These are phyloP conservation scores for Schwanniomyces yamadae DNA, from an alignment of 805 yeast genomes.

Conservation along the genomic window DNA sequence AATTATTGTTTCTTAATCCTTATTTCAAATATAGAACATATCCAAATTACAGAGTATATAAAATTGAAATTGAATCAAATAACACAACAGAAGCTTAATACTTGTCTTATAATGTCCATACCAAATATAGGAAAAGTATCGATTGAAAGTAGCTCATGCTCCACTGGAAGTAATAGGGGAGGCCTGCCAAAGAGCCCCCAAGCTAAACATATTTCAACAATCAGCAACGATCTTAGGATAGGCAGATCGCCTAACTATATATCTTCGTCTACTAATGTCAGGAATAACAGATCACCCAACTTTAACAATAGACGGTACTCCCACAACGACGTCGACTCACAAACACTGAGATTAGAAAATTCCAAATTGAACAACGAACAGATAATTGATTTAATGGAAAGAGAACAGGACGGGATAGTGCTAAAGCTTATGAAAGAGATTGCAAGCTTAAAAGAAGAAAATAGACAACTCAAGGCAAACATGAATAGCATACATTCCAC, in stretches of 20 bases:
- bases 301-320: conserved; percentile 6
- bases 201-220: conserved; percentile 8
- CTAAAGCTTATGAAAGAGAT: conserved; percentile 65
- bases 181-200: conserved; percentile 1
- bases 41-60: too few relatives aligned
- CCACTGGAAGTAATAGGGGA: conserved; percentile 2
- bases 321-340: conserved; percentile 4
- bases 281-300: conserved; percentile 8
- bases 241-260: conserved; percentile 8
- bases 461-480: conserved; percentile 32
- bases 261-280: conserved; percentile 6
- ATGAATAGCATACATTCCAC: not conserved
- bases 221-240: conserved; percentile 11
- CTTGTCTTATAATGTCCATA: too few relatives aligned
- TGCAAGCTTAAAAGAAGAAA: conserved; percentile 51
- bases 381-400: conserved; percentile 60
- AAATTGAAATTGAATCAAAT: too few relatives aligned
- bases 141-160: too few relatives aligned
- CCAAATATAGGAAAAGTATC: too few relatives aligned
- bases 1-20: too few relatives aligned
- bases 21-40: too few relatives aligned
- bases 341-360: not conserved
- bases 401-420: conserved; percentile 76
- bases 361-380: conserved; percentile 41
- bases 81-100: too few relatives aligned